phyloP scores from a whole-genome alignment of 169 alveolate genomes.

The Plasmodium chabaudi region DNA sequence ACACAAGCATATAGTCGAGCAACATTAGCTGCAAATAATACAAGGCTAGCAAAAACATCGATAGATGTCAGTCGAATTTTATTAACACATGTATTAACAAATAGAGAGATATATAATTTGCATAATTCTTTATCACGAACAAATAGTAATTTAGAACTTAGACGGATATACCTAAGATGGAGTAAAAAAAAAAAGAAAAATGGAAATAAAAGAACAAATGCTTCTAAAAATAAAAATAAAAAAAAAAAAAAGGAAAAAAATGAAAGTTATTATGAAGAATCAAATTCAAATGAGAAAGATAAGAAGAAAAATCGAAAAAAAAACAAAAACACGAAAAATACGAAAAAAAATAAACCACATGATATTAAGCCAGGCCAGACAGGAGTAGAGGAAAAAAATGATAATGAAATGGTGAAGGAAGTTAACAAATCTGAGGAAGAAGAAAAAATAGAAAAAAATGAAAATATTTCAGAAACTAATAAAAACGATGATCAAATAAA shows the following conservation, averaged over 20 bases:
- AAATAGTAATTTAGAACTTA: slow-evolving; percentile 43
- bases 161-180: slow-evolving; percentile 60
- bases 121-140: slow-evolving; percentile 29
- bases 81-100: slow-evolving; percentile 58
- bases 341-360: background rate
- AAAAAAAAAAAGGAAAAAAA: slow-evolving; percentile 14
- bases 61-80: slow-evolving; percentile 53
- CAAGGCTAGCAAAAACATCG: slow-evolving; percentile 53
- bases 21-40: slow-evolving; percentile 53
- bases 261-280: background rate
- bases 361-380: background rate
- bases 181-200: slow-evolving; percentile 27
- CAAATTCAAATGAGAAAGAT: background rate
- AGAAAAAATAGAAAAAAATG: background rate
- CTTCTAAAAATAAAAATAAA: slow-evolving; percentile 5
- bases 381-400: background rate
- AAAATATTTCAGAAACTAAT: background rate
- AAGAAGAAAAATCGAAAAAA: slow-evolving; percentile 6
- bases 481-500: too few species aligned
- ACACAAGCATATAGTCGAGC: slow-evolving; percentile 64
- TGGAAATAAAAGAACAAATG: background rate
- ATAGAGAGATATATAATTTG: slow-evolving; percentile 45
- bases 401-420: background rate
- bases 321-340: background rate
- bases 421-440: background rate